Percentiles rank a stretch among this genome's conserved stretches.
Conservation (phyloP, 2,329 filamentous ascomycete genomes). For the Rachicladosporium sp. region DNA sequence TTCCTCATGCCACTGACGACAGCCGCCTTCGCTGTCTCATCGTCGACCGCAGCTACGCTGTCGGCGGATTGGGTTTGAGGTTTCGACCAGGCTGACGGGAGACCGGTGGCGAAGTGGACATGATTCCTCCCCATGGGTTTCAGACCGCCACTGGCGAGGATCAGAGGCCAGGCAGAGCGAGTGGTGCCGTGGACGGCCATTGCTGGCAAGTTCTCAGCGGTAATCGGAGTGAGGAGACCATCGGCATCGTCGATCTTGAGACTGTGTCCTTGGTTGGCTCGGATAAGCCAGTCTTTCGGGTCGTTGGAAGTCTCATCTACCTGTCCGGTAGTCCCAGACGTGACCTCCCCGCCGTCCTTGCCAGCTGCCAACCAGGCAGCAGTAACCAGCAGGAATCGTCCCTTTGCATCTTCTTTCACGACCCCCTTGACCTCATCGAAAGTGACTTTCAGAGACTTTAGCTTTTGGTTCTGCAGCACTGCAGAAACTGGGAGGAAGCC, state of each 20-base stretch:
- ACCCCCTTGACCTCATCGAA: conserved; percentile 59
- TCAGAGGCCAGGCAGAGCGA: conserved; percentile 63
- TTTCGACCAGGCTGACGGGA: conserved; percentile 39
- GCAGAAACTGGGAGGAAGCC: conserved; percentile 51
- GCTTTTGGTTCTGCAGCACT: conserved; percentile 44
- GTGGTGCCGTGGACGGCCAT: conserved; percentile 79
- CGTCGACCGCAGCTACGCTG: conserved; percentile 17
- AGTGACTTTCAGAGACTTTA: conserved; percentile 60
- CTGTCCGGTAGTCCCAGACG: conserved; percentile 10
- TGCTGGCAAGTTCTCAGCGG: conserved; percentile 27
- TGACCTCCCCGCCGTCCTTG: conserved; percentile 10
- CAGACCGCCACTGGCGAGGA: conserved; percentile 65
- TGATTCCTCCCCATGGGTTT: conserved; percentile 74
- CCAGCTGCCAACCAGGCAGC: conserved; percentile 18
- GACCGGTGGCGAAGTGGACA: conserved; percentile 73
- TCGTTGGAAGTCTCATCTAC: conserved; percentile 24
- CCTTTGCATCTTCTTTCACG: conserved; percentile 71
- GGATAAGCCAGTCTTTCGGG: conserved; percentile 66
- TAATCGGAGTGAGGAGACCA: conserved; percentile 57
- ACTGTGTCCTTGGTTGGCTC: conserved; percentile 89
- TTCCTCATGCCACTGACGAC: conserved; percentile 44
- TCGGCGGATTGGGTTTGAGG: conserved; percentile 12
- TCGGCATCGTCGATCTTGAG: conserved; percentile 60
- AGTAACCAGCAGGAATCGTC: conserved; percentile 71
- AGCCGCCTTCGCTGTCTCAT: conserved; percentile 6